Conservation (phyloP, 352 stramenopile species). For the Phytophthora lateralis region DNA sequence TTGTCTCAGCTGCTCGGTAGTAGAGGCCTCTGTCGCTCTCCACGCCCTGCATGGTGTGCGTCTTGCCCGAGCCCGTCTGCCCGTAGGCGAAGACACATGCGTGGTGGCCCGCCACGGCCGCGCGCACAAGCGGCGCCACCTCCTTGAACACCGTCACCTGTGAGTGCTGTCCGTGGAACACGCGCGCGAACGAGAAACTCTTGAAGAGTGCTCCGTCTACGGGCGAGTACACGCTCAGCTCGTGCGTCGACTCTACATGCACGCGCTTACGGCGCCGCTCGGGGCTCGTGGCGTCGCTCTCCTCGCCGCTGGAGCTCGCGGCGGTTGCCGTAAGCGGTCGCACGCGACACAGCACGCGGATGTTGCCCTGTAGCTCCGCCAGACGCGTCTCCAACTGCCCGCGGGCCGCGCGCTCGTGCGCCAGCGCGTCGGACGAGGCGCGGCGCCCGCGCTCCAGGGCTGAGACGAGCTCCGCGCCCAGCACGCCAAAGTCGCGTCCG, state of each 20-base stretch:
- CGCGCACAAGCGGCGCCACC: slow-evolving; percentile 89
- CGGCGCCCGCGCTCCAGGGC: slow-evolving; percentile 47
- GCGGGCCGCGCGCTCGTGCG: slow-evolving; percentile 56
- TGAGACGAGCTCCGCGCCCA: slow-evolving; percentile 63
- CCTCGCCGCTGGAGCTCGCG: slow-evolving; percentile 24
- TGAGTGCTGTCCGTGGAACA: slow-evolving; percentile 82
- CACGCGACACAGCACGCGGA: slow-evolving; percentile 86
- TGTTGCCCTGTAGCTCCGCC: slow-evolving; percentile 54
- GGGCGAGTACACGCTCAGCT: slow-evolving; percentile 47
- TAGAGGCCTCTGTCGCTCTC: slow-evolving; percentile 50
- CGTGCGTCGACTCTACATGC: slow-evolving; percentile 35
- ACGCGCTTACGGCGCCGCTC: slow-evolving; percentile 32
- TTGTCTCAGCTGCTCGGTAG: slow-evolving; percentile 44
- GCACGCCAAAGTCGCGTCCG: slow-evolving; percentile 68
- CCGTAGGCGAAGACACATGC: slow-evolving; percentile 97
- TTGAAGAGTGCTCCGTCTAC: slow-evolving; percentile 64
- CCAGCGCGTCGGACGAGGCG: slow-evolving; percentile 40
- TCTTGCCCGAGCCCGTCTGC: slow-evolving; percentile 65
- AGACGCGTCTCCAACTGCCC: slow-evolving; percentile 53
- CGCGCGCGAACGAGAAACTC: slow-evolving; percentile 86
- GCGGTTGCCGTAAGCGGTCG: slow-evolving; percentile 36
- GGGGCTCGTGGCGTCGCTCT: slow-evolving; percentile 30
- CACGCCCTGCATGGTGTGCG: slow-evolving; percentile 48
- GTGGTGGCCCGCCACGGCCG: slow-evolving; percentile 91
- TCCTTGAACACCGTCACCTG: slow-evolving; percentile 93